A percentile compares a stretch with the other conserved stretches of the same genome.
These are phyloP conservation scores for Eucalyptus shirleyi DNA, from an alignment of 345 rosid genomes.

Conservation along the genomic window DNA sequence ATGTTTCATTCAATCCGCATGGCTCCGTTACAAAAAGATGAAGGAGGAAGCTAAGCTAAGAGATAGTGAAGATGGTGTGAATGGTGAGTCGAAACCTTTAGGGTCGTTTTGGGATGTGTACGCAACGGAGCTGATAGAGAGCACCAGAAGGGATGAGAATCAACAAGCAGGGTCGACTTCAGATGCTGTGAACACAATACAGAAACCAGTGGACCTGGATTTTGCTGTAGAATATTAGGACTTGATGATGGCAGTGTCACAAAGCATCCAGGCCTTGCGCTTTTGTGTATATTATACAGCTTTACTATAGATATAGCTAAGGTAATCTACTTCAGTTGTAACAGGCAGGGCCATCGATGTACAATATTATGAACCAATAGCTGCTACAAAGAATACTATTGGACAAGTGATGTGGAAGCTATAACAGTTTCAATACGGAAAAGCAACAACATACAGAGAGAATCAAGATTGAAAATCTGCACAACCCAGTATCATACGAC, in stretches of 20 bases:
- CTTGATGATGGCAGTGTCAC: neutral
- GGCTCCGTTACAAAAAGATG: neutral
- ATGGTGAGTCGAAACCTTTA: neutral
- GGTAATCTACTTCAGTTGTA: neutral
- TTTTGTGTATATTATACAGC: neutral
- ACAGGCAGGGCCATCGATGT: neutral
- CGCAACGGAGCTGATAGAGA: neutral
- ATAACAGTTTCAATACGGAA: neutral
- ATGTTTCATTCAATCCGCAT: conserved; percentile 8
- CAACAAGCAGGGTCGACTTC: neutral
- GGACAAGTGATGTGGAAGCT: neutral
- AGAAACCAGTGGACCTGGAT: conserved; percentile 19
- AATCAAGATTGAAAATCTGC: neutral
- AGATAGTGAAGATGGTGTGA: neutral
- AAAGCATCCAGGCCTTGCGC: neutral
- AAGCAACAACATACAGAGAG: neutral
- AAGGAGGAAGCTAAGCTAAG: neutral
- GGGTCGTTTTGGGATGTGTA: neutral
- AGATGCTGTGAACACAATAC: conserved; percentile 1
- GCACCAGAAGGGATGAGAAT: conserved; percentile 1
- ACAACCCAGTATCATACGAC: neutral
- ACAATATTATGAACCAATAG: neutral
- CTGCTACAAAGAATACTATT: neutral
- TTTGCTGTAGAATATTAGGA: neutral
- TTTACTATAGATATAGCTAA: neutral